A percentile compares a stretch with the other conserved stretches of the same genome.
These are phyloP conservation scores for Globisporangium nagaii DNA, from an alignment of 352 stramenopile genomes.

Conservation along the genomic window DNA sequence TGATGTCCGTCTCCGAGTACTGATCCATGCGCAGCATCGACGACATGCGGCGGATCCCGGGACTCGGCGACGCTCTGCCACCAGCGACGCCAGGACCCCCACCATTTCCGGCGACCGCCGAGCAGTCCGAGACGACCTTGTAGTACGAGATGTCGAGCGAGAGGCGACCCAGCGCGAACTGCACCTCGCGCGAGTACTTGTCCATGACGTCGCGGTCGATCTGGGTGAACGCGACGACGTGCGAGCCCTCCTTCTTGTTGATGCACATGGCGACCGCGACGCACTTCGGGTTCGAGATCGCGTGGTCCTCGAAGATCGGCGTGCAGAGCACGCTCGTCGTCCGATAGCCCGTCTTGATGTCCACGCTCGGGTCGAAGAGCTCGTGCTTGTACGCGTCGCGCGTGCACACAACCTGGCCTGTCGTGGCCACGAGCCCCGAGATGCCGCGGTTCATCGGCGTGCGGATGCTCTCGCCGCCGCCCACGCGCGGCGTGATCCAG, in stretches of 20 bases:
- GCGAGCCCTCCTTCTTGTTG: conserved; percentile 81
- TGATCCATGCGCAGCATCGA: conserved; percentile 16
- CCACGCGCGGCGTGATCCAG: conserved; percentile 58
- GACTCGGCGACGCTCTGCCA: too few species aligned
- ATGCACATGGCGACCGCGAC: conserved; percentile 83
- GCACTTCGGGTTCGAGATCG: conserved; percentile 35
- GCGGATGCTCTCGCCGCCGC: conserved; percentile 40
- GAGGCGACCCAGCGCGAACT: conserved; percentile 57
- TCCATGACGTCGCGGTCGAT: conserved; percentile 50
- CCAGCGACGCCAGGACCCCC: too few species aligned
- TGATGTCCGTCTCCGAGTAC: conserved; percentile 49
- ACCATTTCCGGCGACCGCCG: conserved; percentile 11
- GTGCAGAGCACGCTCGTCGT: conserved; percentile 72
- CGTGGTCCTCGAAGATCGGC: conserved; percentile 69
- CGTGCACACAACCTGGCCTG: conserved; percentile 44
- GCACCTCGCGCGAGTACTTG: conserved; percentile 58
- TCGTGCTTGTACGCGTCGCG: conserved; percentile 72
- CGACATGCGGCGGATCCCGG: conserved; percentile 13
- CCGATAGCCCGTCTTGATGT: conserved; percentile 67
- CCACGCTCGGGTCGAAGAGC: conserved; percentile 60
- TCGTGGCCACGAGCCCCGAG: conserved; percentile 62
- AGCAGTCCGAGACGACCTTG: conserved; percentile 55
- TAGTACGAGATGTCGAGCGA: conserved; percentile 79
- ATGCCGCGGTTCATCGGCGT: conserved; percentile 66
- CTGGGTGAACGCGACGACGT: conserved; percentile 66